Conservation (phyloP, 2,329 filamentous ascomycete species). For the Bipolaris cookei region DNA sequence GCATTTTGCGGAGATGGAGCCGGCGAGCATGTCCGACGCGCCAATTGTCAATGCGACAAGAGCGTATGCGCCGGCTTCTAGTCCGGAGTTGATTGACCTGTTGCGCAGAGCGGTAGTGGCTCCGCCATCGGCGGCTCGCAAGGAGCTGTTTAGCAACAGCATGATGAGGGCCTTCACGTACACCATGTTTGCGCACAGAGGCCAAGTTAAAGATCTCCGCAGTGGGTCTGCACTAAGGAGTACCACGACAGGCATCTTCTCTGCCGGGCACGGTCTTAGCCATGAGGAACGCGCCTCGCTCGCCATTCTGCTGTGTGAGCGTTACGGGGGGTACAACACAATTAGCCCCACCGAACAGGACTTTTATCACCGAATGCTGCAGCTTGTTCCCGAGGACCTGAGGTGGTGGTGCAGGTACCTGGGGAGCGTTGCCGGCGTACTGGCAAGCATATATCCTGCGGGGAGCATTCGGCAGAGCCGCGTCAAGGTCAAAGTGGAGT, state of each 20-base stretch:
- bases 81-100: slow-evolving; percentile 55
- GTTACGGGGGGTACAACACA: slow-evolving; percentile 69
- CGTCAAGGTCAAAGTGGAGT: slow-evolving; percentile 32
- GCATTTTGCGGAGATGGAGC: slow-evolving; percentile 72
- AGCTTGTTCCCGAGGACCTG: slow-evolving; percentile 60
- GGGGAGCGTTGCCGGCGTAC: slow-evolving; percentile 64
- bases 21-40: slow-evolving; percentile 65
- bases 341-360: slow-evolving; percentile 64
- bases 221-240: slow-evolving; percentile 74
- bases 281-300: slow-evolving; percentile 75
- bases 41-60: slow-evolving; percentile 69
- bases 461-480: slow-evolving; percentile 56
- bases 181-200: slow-evolving; percentile 59
- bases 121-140: slow-evolving; percentile 21
- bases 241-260: slow-evolving; percentile 71
- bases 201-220: slow-evolving; percentile 53
- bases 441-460: slow-evolving; percentile 67
- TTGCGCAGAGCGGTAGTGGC: slow-evolving; percentile 56
- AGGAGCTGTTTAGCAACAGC: slow-evolving; percentile 51
- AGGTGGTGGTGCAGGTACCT: slow-evolving; percentile 72
- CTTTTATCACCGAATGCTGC: slow-evolving; percentile 61
- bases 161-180: slow-evolving; percentile 65
- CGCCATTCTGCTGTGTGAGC: slow-evolving; percentile 72
- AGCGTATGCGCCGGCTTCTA: slow-evolving; percentile 59
- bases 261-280: slow-evolving; percentile 72